Base-by-base conservation (phyloP, 768 basidiomycete species). In the Rhodotorula diobovata region DNA sequence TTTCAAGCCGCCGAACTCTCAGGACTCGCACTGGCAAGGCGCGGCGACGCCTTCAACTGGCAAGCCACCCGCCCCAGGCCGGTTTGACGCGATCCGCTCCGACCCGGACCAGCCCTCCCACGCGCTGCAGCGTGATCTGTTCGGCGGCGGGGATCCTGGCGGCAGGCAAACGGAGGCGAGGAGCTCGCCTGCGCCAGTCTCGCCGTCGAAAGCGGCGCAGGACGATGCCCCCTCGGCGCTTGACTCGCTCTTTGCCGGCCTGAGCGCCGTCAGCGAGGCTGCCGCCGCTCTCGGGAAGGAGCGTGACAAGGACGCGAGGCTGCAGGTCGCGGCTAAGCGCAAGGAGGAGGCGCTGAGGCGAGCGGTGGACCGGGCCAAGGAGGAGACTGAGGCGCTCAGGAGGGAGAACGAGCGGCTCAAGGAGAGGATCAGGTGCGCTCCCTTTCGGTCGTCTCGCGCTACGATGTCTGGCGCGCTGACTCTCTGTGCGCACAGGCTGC, bases 101-200 rank as follows among this genome's bases (percentile, higher is more conserved):
- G 70, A 71, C 35, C 70, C 70, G 9, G 61, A 63, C 21, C 63
- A 61, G 39, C 70, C 70, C 1, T 71, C 67, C 48, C 70, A 71
- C 48, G 34, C 56, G 9, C 46, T 71, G 57, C 61, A 67, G 48
- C 56, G 50, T 9, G 55, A 34, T 32, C 56, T 71, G 18, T 71
- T 71, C 61, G 55, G 61, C 2, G 20, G 37, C 23, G 35, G 1
- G 9, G 50, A 11, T n/a, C n/a, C 14, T 9, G 50, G 50, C 15
- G 45, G 23, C 46, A 21, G 3, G 8, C n/a, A 53, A 5, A 14
- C 14, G 2, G n/a, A 6, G 8, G 4, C 14, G 14, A n/a, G 14
- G 51, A 53, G 51, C 30, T 30, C 51, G 30, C 43, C 3, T 12
- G 51, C 64, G 15, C 39, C 39, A 9, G 39, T 41, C 14, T 50